Percentiles rank a stretch among this genome's conserved stretches.
phyloP scores from a whole-genome alignment of 1,284 basidiomycete genomes.

The Tilletiopsis washingtonensis region DNA sequence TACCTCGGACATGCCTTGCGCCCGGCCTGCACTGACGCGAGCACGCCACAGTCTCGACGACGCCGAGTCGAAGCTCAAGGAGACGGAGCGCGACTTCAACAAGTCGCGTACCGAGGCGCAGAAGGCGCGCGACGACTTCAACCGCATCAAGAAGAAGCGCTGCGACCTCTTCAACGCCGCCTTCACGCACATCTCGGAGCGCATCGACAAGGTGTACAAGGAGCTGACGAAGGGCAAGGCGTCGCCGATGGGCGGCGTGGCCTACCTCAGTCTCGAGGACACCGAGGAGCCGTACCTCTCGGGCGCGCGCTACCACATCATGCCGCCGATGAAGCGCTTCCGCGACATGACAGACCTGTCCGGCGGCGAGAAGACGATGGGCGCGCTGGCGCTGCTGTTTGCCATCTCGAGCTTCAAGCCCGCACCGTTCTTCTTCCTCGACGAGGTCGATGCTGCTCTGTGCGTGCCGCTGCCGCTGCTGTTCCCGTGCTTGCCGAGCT shows the following conservation, averaged over 20 bases:
- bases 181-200: slow-evolving; percentile 87
- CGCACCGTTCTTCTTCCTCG: slow-evolving; percentile 95
- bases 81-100: slow-evolving; percentile 56
- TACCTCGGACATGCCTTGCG: no score
- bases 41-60: no score
- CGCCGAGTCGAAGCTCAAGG: slow-evolving; percentile 61
- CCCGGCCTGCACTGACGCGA: no score
- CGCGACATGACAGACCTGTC: slow-evolving; percentile 98
- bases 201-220: slow-evolving; percentile 94
- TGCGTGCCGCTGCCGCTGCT: no score
- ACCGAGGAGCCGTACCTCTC: slow-evolving; percentile 93
- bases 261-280: slow-evolving; percentile 90
- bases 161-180: slow-evolving; percentile 86
- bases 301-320: slow-evolving; percentile 96
- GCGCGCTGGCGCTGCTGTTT: slow-evolving; percentile 86
- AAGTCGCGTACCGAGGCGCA: slow-evolving; percentile 67
- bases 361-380: slow-evolving; percentile 97
- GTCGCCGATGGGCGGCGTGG: slow-evolving; percentile 87
- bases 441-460: slow-evolving; percentile 94
- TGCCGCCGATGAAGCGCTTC: slow-evolving; percentile 94
- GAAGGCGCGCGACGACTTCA: slow-evolving; percentile 79
- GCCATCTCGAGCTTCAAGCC: slow-evolving; percentile 91
- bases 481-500: slow-evolving; percentile 56
- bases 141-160: slow-evolving; percentile 64
- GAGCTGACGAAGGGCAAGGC: slow-evolving; percentile 91